Evolutionary conservation across 2,329 filamentous ascomycete species (phyloP).

Genomic region (Cadophora sp.): DNA sequence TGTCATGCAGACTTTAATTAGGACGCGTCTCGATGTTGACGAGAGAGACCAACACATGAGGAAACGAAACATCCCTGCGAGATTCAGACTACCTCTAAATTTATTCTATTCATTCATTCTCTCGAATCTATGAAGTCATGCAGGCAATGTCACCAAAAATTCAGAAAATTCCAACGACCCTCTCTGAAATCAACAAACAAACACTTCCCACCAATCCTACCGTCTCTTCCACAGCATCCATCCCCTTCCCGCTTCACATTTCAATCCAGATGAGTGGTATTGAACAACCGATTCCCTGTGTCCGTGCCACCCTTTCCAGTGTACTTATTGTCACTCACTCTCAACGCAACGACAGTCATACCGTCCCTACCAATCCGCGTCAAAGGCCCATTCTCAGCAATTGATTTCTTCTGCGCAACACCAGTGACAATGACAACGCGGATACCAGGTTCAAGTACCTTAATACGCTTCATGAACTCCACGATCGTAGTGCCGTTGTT

Average conservation of each 20-base stretch:
- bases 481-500: conserved; percentile 1
- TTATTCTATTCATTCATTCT: background rate
- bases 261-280: conserved; percentile 2
- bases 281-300: conserved; percentile 1
- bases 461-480: conserved; percentile 3
- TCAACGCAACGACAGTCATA: conserved; percentile 4
- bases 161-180: background rate
- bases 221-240: background rate
- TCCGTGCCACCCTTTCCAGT: background rate
- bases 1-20: no score
- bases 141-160: background rate
- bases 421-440: background rate
- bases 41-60: background rate
- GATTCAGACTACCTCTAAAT: background rate
- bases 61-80: no score
- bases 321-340: conserved; percentile 4
- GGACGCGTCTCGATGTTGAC: background rate
- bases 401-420: background rate
- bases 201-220: background rate
- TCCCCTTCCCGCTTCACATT: background rate
- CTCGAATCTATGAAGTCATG: background rate
- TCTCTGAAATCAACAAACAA: background rate
- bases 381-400: background rate
- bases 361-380: background rate
- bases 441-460: background rate